These are phyloP conservation scores for Hypoxylon intermedium DNA, from an alignment of 495 filamentous ascomycete species.

Conservation along the genomic window DNA sequence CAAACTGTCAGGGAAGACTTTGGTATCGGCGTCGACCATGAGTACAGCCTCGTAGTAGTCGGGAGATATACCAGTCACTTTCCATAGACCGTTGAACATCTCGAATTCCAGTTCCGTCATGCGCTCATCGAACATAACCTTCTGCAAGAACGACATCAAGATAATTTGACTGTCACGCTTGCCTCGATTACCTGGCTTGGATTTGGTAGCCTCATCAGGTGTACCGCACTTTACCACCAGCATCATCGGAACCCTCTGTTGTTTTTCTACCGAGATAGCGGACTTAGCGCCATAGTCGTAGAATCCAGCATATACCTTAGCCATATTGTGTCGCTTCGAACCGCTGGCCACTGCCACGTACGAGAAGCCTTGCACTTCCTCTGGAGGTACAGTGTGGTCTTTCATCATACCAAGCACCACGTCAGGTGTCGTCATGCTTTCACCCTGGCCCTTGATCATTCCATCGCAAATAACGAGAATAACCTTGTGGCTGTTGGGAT, in stretches of 20 bases:
- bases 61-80: slow-evolving; percentile 94
- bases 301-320: slow-evolving; percentile 96
- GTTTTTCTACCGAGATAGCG: slow-evolving; percentile 80
- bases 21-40: slow-evolving; percentile 99
- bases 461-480: slow-evolving; percentile 97
- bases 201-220: slow-evolving; percentile 76
- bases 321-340: slow-evolving; percentile 98
- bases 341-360: slow-evolving; percentile 97
- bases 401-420: slow-evolving; percentile 93
- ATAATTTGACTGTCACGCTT: slow-evolving; percentile 99
- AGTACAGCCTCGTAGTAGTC: slow-evolving; percentile 98
- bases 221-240: slow-evolving; percentile 96
- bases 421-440: slow-evolving; percentile 86
- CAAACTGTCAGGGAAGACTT: slow-evolving; percentile 96
- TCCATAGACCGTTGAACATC: slow-evolving; percentile 99
- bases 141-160: slow-evolving; percentile 98
- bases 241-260: slow-evolving; percentile 99
- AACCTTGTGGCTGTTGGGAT: slow-evolving; percentile 97
- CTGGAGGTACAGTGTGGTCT: slow-evolving; percentile 77
- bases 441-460: slow-evolving; percentile 95
- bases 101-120: slow-evolving; percentile 99
- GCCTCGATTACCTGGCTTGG: slow-evolving; percentile 95
- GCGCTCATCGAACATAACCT: slow-evolving; percentile 99
- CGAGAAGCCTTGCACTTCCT: slow-evolving; percentile 86
- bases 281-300: slow-evolving; percentile 92